Evolutionary conservation across 306 rosid genomes (phyloP).

Genomic region (Castanospermum australe): DNA sequence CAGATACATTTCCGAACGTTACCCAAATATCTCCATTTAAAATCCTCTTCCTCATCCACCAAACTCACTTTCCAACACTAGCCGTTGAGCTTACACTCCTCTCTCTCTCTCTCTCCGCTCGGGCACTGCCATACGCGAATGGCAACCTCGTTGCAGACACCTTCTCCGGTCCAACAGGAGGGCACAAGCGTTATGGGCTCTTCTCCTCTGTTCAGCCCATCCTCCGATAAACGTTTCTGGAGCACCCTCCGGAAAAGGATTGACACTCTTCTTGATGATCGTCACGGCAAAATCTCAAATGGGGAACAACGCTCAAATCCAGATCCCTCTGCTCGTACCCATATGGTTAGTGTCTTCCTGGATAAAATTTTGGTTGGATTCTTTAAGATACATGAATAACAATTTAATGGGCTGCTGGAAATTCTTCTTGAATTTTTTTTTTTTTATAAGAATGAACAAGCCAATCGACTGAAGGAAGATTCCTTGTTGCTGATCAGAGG

Average conservation of each 20-base stretch:
- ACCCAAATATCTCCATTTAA: slow-evolving; percentile 26
- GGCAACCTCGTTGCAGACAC: slow-evolving; percentile 55
- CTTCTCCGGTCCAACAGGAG: slow-evolving; percentile 49
- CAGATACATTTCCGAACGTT: slow-evolving; percentile 52
- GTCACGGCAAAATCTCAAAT: slow-evolving; percentile 17
- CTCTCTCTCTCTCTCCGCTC: neutral
- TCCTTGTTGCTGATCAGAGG: slow-evolving; percentile 78
- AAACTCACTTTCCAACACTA: slow-evolving; percentile 48
- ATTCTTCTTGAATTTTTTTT: neutral
- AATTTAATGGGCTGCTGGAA: neutral
- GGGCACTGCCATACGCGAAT: slow-evolving; percentile 3
- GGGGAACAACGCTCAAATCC: neutral
- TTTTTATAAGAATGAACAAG: slow-evolving; percentile 41
- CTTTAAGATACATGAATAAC: neutral
- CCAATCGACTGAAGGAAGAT: slow-evolving; percentile 61
- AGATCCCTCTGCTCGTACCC: slow-evolving; percentile 14
- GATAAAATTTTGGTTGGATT: neutral
- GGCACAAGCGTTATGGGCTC: slow-evolving; percentile 31
- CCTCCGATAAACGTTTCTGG: slow-evolving; percentile 85
- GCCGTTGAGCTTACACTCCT: slow-evolving; percentile 57
- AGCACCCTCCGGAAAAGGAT: slow-evolving; percentile 56
- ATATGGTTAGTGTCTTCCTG: slow-evolving; percentile 25
- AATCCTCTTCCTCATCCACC: slow-evolving; percentile 3
- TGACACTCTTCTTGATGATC: slow-evolving; percentile 49
- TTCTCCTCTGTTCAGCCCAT: slow-evolving; percentile 61